Evolutionary conservation across 2,329 filamentous ascomycete species (phyloP).

Genomic region (Geosmithia flava): DNA sequence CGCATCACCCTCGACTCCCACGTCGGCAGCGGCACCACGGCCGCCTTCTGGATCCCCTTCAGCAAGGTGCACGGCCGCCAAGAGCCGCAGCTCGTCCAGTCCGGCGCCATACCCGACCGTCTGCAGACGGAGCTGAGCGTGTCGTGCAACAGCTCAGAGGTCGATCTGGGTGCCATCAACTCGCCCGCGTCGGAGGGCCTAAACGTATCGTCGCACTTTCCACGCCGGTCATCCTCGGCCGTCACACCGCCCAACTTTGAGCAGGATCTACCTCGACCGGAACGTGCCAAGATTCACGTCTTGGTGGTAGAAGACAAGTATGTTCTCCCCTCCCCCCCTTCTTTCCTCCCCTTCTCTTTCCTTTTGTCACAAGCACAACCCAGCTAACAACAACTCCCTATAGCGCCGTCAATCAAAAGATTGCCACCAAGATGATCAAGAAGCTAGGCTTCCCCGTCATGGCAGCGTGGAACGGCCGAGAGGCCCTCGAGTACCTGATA

Average conservation of each 20-base stretch:
- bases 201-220: not conserved
- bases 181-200: conserved; percentile 16
- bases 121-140: conserved; percentile 51
- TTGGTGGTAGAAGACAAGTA: conserved; percentile 74
- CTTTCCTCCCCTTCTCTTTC: no score
- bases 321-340: conserved; percentile 17
- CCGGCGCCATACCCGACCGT: conserved; percentile 54
- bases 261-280: conserved; percentile 37
- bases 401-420: conserved; percentile 59
- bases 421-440: conserved; percentile 61
- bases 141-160: conserved; percentile 56
- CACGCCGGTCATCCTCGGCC: conserved; percentile 18
- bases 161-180: conserved; percentile 32
- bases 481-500: conserved; percentile 62
- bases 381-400: not conserved
- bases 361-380: no score
- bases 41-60: conserved; percentile 67
- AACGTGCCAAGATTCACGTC: conserved; percentile 54
- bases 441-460: conserved; percentile 61
- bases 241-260: conserved; percentile 24
- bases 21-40: conserved; percentile 57
- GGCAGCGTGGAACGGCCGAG: conserved; percentile 67
- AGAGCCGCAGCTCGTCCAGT: conserved; percentile 32
- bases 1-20: conserved; percentile 58
- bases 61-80: conserved; percentile 47